A percentile compares a stretch with the other conserved stretches of the same genome.
phyloP scores from a whole-genome alignment of 1,284 basidiomycete species.

The Pulveroboletus sp. region DNA sequence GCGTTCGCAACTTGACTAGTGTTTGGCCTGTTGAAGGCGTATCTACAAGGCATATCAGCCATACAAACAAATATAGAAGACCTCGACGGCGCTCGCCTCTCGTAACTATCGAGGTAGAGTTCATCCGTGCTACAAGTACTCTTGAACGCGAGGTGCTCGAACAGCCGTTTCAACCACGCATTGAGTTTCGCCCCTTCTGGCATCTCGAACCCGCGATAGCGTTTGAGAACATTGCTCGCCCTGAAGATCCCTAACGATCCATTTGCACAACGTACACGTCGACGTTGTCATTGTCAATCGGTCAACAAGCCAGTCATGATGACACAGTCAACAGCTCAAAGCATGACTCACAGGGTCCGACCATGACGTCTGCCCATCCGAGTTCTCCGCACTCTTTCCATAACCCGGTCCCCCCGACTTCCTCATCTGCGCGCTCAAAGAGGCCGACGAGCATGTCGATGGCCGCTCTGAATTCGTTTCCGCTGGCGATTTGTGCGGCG shows the following conservation, averaged over 20 bases:
- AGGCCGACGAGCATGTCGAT: constrained; percentile 56
- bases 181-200: constrained; percentile 50
- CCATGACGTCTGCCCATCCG: constrained; percentile 70
- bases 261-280: background rate
- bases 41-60: constrained; percentile 42
- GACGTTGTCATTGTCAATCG: background rate
- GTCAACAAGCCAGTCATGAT: too few species aligned
- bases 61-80: background rate
- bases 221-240: constrained; percentile 62
- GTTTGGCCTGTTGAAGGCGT: constrained; percentile 71
- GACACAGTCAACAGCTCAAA: background rate
- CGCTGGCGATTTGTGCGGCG: constrained; percentile 54
- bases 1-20: constrained; percentile 73
- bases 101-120: constrained; percentile 77
- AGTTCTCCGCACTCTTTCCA: constrained; percentile 61
- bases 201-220: constrained; percentile 68
- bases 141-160: constrained; percentile 65
- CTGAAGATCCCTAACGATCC: constrained; percentile 61
- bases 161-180: constrained; percentile 56
- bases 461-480: constrained; percentile 58
- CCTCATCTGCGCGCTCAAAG: constrained; percentile 58
- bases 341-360: constrained; percentile 64
- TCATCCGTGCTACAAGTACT: constrained; percentile 70
- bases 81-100: constrained; percentile 46
- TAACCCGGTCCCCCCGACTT: constrained; percentile 49